phyloP scores from a whole-genome alignment of 352 stramenopile genomes.

The Globisporangium recalcitrans region DNA sequence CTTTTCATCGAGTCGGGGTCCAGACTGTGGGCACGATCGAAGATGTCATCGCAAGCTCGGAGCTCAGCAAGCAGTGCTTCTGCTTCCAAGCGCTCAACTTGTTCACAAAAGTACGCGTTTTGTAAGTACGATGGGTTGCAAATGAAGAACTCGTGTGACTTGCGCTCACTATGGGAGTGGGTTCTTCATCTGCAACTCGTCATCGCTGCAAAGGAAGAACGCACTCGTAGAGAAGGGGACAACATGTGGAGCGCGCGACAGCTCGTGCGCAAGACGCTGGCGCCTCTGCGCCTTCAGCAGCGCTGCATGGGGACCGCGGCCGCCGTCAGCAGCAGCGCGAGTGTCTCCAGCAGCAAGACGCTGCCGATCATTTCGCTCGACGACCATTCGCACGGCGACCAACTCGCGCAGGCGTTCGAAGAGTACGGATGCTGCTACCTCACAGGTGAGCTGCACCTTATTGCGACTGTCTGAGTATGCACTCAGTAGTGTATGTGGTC shows the following conservation, averaged over 20 bases:
- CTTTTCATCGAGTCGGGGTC: too few relatives aligned
- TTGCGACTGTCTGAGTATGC: neutral
- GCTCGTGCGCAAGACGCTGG: neutral
- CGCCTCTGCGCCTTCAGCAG: neutral
- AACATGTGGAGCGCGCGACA: constrained; percentile 5
- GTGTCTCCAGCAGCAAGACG: constrained; percentile 16
- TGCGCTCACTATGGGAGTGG: too few relatives aligned
- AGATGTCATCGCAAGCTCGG: too few relatives aligned
- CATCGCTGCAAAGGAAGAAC: too few relatives aligned
- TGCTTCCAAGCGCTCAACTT: too few relatives aligned
- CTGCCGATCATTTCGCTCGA: constrained; percentile 58
- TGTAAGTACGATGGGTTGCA: too few relatives aligned
- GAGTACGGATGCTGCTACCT: constrained; percentile 79
- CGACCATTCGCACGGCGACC: constrained; percentile 36
- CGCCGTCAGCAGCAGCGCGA: neutral
- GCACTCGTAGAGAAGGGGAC: too few relatives aligned
- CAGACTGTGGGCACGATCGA: too few relatives aligned
- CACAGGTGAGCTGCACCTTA: constrained; percentile 16
- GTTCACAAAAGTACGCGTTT: too few relatives aligned
- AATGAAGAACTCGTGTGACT: too few relatives aligned
- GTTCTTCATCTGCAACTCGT: too few relatives aligned
- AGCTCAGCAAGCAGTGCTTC: too few relatives aligned
- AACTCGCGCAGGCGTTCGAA: constrained; percentile 52
- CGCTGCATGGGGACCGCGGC: constrained; percentile 4
- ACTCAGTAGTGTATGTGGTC: neutral